Percentiles rank a stretch among this genome's conserved stretches.
Evolutionary conservation across 2,329 filamentous ascomycete genomes (phyloP).

Genomic region (Neopestalotiopsis clavispora): DNA sequence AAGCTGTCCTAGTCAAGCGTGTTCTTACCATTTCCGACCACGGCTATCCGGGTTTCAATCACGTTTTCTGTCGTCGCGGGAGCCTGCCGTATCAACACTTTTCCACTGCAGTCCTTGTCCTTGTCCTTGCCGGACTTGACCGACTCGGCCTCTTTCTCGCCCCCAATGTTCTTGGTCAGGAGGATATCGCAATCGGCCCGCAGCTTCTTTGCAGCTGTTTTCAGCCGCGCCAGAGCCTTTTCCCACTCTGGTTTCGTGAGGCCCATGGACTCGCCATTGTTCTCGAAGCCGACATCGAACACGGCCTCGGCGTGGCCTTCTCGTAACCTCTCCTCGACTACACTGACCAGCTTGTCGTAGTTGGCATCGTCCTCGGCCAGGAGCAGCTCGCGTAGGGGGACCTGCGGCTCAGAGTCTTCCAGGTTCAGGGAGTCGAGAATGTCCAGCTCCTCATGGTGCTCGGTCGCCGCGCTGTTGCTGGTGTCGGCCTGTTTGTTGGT

Average conservation of each 20-base stretch:
- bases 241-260: slow-evolving; percentile 79
- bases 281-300: slow-evolving; percentile 91
- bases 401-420: slow-evolving; percentile 69
- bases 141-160: slow-evolving; percentile 71
- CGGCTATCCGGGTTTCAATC: slow-evolving; percentile 94
- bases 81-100: slow-evolving; percentile 78
- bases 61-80: slow-evolving; percentile 81
- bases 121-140: slow-evolving; percentile 47
- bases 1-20: background rate
- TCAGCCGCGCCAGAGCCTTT: slow-evolving; percentile 68
- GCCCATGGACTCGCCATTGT: slow-evolving; percentile 84
- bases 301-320: slow-evolving; percentile 90
- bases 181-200: slow-evolving; percentile 81
- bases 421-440: slow-evolving; percentile 79
- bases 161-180: slow-evolving; percentile 89
- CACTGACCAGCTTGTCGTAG: slow-evolving; percentile 64
- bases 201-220: slow-evolving; percentile 65
- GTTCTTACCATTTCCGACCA: slow-evolving; percentile 83
- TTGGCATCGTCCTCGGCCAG: slow-evolving; percentile 67
- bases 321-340: slow-evolving; percentile 71
- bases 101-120: slow-evolving; percentile 80
- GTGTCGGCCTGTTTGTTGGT: slow-evolving; percentile 27
- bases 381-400: slow-evolving; percentile 78
- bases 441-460: slow-evolving; percentile 91
- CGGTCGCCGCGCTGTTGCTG: slow-evolving; percentile 55